A percentile compares a stretch with the other conserved stretches of the same genome.
Evolutionary conservation across 2,329 filamentous ascomycete species (phyloP).

Genomic region (Sarocladiaceae sp.): DNA sequence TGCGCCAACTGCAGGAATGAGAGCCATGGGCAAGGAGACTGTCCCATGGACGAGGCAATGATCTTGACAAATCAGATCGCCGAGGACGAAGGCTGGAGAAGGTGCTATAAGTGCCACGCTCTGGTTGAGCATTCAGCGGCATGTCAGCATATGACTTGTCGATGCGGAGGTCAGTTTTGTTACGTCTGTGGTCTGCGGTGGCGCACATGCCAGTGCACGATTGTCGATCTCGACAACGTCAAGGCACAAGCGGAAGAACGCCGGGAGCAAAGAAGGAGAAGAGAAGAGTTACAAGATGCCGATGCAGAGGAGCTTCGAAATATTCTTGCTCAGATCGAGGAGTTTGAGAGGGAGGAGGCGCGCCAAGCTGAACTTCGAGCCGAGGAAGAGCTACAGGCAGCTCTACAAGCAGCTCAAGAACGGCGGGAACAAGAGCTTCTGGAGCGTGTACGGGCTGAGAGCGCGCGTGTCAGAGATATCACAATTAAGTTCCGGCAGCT

Average conservation of each 20-base stretch:
- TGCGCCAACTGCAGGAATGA: slow-evolving; percentile 47
- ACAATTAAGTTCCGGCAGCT: slow-evolving; percentile 34
- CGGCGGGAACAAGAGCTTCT: slow-evolving; percentile 31
- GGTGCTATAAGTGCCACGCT: slow-evolving; percentile 64
- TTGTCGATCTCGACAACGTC: slow-evolving; percentile 36
- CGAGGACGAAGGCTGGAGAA: slow-evolving; percentile 67
- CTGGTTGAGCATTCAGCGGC: slow-evolving; percentile 75
- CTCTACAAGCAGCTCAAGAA: slow-evolving; percentile 32
- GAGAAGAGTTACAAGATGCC: slow-evolving; percentile 21
- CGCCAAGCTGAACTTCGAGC: slow-evolving; percentile 34
- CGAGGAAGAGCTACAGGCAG: slow-evolving; percentile 34
- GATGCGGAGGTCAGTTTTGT: slow-evolving; percentile 78
- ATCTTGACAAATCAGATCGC: slow-evolving; percentile 55
- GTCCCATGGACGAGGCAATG: slow-evolving; percentile 45
- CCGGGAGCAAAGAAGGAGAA: slow-evolving; percentile 26
- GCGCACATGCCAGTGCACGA: slow-evolving; percentile 66
- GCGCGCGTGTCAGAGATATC: slow-evolving; percentile 33
- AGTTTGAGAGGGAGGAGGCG: slow-evolving; percentile 43
- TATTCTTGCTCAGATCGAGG: slow-evolving; percentile 41
- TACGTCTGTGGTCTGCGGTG: slow-evolving; percentile 72
- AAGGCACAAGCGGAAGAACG: slow-evolving; percentile 33
- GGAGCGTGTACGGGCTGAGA: slow-evolving; percentile 35
- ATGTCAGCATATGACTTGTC: slow-evolving; percentile 85
- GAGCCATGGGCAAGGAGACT: slow-evolving; percentile 38
- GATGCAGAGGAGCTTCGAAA: slow-evolving; percentile 32